Percentiles rank a stretch among this genome's conserved stretches.
These are phyloP conservation scores for Tuber aestivum DNA, from an alignment of 495 filamentous ascomycete genomes.

Conservation along the genomic window DNA sequence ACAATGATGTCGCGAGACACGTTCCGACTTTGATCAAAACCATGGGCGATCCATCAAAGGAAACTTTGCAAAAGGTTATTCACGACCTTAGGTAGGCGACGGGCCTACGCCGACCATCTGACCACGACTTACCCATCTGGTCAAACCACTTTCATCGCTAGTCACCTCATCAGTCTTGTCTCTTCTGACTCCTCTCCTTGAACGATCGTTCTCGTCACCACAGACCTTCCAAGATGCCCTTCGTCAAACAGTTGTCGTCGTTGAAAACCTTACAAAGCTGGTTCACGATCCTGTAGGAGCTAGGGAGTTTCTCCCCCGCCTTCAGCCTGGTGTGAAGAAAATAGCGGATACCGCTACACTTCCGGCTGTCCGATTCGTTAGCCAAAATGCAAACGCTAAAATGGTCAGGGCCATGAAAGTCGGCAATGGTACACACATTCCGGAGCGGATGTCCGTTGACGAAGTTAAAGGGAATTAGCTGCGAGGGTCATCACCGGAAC, in stretches of 20 bases:
- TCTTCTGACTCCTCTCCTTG: conserved; percentile 91
- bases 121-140: conserved; percentile 41
- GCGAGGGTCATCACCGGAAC: conserved; percentile 46
- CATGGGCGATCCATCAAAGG: conserved; percentile 88
- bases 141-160: conserved; percentile 95
- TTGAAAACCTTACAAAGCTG: conserved; percentile 96
- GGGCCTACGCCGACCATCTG: not conserved
- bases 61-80: conserved; percentile 86
- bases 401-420: conserved; percentile 92
- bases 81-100: conserved; percentile 63
- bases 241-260: conserved; percentile 92
- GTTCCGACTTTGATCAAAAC: conserved; percentile 90
- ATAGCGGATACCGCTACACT: conserved; percentile 84
- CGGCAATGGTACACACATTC: conserved; percentile 55
- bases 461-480: conserved; percentile 72
- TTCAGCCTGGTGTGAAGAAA: conserved; percentile 85
- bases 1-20: conserved; percentile 91
- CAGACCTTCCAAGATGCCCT: conserved; percentile 88
- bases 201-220: conserved; percentile 84
- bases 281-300: conserved; percentile 97
- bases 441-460: conserved; percentile 60
- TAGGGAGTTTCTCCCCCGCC: conserved; percentile 88
- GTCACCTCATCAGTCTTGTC: conserved; percentile 97
- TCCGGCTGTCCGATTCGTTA: conserved; percentile 87
- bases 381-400: conserved; percentile 72